phyloP scores from a whole-genome alignment of 192 early-diverging fungal species.

The Rhizophlyctis rosea region DNA sequence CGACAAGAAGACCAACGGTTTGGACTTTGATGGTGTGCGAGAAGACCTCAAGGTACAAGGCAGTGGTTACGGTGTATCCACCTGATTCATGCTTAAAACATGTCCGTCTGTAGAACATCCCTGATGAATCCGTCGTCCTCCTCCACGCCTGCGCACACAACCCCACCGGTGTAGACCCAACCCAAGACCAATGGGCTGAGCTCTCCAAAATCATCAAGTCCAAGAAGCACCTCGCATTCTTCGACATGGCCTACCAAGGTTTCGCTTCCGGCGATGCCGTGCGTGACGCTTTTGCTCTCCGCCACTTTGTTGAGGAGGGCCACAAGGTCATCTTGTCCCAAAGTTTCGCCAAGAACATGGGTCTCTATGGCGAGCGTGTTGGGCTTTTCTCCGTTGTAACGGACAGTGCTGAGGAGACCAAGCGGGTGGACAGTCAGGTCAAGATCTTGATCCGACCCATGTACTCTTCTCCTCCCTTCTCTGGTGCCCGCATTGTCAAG shows the following conservation, averaged over 20 bases:
- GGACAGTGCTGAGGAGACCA: conserved; percentile 67
- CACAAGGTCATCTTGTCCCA: conserved; percentile 80
- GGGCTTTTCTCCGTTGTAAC: conserved; percentile 87
- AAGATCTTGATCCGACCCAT: conserved; percentile 95
- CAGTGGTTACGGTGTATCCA: too few species aligned
- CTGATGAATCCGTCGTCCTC: conserved; percentile 83
- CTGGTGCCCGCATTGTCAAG: conserved; percentile 90
- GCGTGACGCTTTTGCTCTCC: conserved; percentile 90
- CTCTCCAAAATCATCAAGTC: conserved; percentile 74
- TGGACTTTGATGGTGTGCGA: conserved; percentile 89
- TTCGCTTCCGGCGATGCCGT: conserved; percentile 91
- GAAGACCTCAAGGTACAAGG: conserved; percentile 71
- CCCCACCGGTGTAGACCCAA: conserved; percentile 98
- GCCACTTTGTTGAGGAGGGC: conserved; percentile 82
- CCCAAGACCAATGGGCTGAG: conserved; percentile 84
- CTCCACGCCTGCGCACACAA: conserved; percentile 99
- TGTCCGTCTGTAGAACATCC: conserved; percentile 55
- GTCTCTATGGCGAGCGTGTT: conserved; percentile 96
- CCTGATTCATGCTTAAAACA: too few species aligned
- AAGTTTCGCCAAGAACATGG: conserved; percentile 99
- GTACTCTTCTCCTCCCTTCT: conserved; percentile 98
- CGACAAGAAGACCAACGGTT: conserved; percentile 86
- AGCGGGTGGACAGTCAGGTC: conserved; percentile 85
- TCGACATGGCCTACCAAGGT: conserved; percentile 99
- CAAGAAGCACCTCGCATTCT: conserved; percentile 86